A percentile compares a stretch with the other conserved stretches of the same genome.
These are phyloP conservation scores for Alisma plantagoaquatica DNA, from an alignment of 106 monocot species.

Conservation along the genomic window DNA sequence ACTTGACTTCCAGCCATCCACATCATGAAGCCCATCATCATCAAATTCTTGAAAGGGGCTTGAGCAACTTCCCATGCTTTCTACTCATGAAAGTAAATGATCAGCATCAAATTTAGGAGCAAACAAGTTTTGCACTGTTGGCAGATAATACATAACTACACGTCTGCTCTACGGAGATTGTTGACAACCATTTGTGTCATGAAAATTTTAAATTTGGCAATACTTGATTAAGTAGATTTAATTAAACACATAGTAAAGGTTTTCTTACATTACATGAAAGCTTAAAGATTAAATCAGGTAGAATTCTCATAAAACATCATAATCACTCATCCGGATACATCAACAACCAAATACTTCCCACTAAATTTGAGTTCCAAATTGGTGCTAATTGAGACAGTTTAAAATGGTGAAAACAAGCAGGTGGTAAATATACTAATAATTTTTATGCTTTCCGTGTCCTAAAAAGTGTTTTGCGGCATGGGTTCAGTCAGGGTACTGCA, in stretches of 20 bases:
- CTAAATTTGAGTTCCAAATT: too few species aligned
- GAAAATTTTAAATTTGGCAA: background rate
- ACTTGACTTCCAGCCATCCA: constrained; percentile 99
- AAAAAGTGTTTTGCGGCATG: too few species aligned
- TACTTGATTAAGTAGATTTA: too few species aligned
- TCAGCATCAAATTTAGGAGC: background rate
- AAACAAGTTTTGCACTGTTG: background rate
- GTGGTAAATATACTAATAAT: too few species aligned
- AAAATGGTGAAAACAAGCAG: too few species aligned
- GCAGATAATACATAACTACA: background rate
- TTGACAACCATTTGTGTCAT: background rate
- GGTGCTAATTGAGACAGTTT: too few species aligned
- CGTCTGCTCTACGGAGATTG: background rate
- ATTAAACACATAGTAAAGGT: background rate
- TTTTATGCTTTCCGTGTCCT: too few species aligned
- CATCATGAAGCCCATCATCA: constrained; percentile 99
- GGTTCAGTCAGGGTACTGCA: too few species aligned
- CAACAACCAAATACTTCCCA: too few species aligned
- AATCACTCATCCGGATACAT: too few species aligned
- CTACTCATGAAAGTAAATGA: constrained; percentile 23
- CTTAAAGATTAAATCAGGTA: too few species aligned
- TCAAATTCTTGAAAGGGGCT: constrained; percentile 82
- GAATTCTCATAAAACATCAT: too few species aligned
- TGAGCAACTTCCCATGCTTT: constrained; percentile 97
- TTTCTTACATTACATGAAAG: background rate